Conservation (phyloP, 2,329 filamentous ascomycete genomes). For the Nigrograna mackinnonii region DNA sequence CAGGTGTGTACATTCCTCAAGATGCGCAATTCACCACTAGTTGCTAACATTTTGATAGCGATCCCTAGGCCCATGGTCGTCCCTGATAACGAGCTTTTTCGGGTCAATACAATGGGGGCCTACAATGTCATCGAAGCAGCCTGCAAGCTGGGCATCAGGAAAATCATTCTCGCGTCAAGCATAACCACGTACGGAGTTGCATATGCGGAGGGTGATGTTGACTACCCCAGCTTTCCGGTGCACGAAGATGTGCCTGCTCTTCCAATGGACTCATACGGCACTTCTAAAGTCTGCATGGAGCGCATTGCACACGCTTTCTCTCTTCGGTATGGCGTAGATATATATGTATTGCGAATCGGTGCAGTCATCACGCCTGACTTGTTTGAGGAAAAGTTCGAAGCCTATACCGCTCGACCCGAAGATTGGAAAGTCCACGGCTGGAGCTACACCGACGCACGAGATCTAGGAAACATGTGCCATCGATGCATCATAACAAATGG, state of each 20-base stretch:
- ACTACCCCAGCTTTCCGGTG: constrained; percentile 61
- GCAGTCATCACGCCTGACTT: constrained; percentile 63
- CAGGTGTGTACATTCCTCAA: constrained; percentile 40
- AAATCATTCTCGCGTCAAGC: constrained; percentile 62
- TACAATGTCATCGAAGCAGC: constrained; percentile 67
- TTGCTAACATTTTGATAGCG: constrained; percentile 12
- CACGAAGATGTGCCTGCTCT: constrained; percentile 61
- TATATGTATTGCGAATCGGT: constrained; percentile 63
- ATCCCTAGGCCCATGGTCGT: constrained; percentile 62
- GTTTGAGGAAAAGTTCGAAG: constrained; percentile 54
- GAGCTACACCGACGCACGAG: constrained; percentile 64
- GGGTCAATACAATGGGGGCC: constrained; percentile 32
- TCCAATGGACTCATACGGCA: constrained; percentile 63
- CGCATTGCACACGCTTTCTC: constrained; percentile 59
- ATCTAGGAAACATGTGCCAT: constrained; percentile 63
- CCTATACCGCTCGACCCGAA: constrained; percentile 51
- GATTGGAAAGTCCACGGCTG: constrained; percentile 61
- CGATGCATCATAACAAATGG: constrained; percentile 56
- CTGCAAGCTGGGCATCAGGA: constrained; percentile 62
- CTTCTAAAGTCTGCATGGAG: constrained; percentile 63
- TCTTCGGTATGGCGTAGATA: constrained; percentile 57
- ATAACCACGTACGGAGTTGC: constrained; percentile 64
- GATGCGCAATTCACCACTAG: no score
- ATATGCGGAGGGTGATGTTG: constrained; percentile 60
- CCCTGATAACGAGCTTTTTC: constrained; percentile 62